phyloP scores from a whole-genome alignment of 345 rosid species.

The Salix caprea region DNA sequence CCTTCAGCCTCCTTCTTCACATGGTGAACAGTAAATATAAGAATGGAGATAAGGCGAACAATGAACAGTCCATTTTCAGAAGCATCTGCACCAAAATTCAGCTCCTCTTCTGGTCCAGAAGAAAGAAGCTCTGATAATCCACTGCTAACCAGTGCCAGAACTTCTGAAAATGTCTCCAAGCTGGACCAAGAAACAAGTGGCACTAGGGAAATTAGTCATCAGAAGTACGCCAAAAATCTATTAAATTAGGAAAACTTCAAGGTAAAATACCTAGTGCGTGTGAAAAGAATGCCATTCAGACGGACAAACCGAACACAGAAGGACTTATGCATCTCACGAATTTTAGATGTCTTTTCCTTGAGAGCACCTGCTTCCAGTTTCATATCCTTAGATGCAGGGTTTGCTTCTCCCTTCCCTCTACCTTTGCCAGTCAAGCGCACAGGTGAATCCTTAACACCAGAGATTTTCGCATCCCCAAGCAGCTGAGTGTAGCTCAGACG shows the following conservation, averaged over 20 bases:
- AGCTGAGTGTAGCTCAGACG: slow-evolving; percentile 67
- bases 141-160: slow-evolving; percentile 55
- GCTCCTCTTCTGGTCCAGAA: slow-evolving; percentile 53
- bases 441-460: slow-evolving; percentile 39
- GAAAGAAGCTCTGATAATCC: slow-evolving; percentile 65
- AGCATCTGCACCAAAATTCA: slow-evolving; percentile 65
- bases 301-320: slow-evolving; percentile 83
- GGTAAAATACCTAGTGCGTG: slow-evolving; percentile 72
- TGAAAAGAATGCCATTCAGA: slow-evolving; percentile 84
- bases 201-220: neutral
- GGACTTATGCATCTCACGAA: slow-evolving; percentile 48
- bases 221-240: slow-evolving; percentile 1
- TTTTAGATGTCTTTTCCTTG: slow-evolving; percentile 42
- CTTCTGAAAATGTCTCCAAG: slow-evolving; percentile 83
- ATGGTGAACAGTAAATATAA: slow-evolving; percentile 69
- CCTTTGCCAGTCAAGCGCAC: slow-evolving; percentile 44
- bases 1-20: slow-evolving; percentile 69
- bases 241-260: neutral
- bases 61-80: slow-evolving; percentile 61
- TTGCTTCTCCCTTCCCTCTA: slow-evolving; percentile 56
- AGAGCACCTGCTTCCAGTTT: slow-evolving; percentile 38
- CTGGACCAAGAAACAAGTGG: slow-evolving; percentile 37
- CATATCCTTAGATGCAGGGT: slow-evolving; percentile 42
- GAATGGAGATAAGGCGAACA: slow-evolving; percentile 66
- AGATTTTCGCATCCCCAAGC: slow-evolving; percentile 38